Base-by-base conservation (phyloP, 2,329 filamentous ascomycete genomes). In the Mycocentrospora acerina region DNA sequence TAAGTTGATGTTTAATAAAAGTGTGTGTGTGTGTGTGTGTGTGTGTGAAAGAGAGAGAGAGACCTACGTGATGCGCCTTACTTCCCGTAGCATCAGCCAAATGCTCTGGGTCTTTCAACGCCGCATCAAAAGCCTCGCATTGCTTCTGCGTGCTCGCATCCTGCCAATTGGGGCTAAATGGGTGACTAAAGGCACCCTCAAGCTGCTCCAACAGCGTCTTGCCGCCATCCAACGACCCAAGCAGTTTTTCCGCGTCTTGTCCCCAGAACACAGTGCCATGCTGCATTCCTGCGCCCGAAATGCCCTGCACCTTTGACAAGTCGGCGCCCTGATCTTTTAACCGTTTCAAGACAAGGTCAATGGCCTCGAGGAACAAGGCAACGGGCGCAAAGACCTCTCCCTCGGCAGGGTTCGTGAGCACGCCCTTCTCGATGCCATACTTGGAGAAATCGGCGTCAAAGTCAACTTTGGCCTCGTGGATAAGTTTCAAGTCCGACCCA, bases 261-360 rank as follows among this genome's bases (percentile, higher is more conserved):
- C 80, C 86, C 91, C 91, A 97, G 72, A 93, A 97, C 18, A 97
- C 90, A 65, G 91, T 97, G 24, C 93, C 93, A 69, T 97, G 93
- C 75, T 98, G 93, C 79, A 97, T 94, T 37, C 93, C 90, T 12
- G 91, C 90, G 47, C 90, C 93, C 59, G 88, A 91, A 54, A 98
- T 79, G 19, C 88, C 91, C 59, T 80, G 82, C 48, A 98, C 82
- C 35, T 80, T 80, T 35, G 76, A 70, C 57, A 96, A 85, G 52
- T 90, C 85, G 38, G 88, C 79, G 1, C 83, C 82, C 44, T 82
- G 78, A 28, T 82, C 77, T 53, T 80, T 77, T 46, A 98, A 76
- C 12, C 86, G 82, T 32, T 76, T 71, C 39, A 97, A 78, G 12
- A 96, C 89, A 13, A 91, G 80, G 62, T 97, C 90, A 29, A 97